phyloP scores from a whole-genome alignment of 1,284 basidiomycete genomes.

The Apiotrichum brassicae region DNA sequence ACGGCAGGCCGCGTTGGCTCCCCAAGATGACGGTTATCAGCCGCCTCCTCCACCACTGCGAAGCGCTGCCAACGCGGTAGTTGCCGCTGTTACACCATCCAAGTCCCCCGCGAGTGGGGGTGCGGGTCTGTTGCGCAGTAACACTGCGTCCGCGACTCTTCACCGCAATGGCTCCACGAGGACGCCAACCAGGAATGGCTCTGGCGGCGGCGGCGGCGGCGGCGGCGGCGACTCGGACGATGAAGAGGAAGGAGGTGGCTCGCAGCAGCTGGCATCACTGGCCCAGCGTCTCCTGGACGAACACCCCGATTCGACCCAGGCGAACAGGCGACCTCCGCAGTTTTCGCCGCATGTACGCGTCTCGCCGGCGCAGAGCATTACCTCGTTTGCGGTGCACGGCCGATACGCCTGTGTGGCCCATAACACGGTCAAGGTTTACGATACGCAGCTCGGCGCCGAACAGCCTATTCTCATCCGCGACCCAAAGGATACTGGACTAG shows the following conservation, averaged over 20 bases:
- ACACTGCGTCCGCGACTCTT: not conserved
- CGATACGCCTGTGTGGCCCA: slow-evolving; percentile 58
- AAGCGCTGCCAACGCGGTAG: not conserved
- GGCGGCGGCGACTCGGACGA: slow-evolving; percentile 26
- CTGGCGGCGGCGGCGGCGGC: too few species aligned
- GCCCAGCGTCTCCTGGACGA: slow-evolving; percentile 52
- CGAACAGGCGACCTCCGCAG: slow-evolving; percentile 69
- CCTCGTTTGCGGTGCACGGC: slow-evolving; percentile 57
- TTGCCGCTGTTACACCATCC: not conserved
- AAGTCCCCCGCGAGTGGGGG: not conserved
- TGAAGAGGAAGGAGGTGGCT: slow-evolving; percentile 22
- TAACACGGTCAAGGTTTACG: slow-evolving; percentile 58
- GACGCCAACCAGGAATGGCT: not conserved
- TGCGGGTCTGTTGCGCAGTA: not conserved
- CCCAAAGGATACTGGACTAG: slow-evolving; percentile 55
- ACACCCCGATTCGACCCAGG: slow-evolving; percentile 71
- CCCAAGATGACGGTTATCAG: not conserved
- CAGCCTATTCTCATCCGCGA: slow-evolving; percentile 53
- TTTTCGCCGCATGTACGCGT: slow-evolving; percentile 43
- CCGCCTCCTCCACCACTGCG: slow-evolving; percentile 23
- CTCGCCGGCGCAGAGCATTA: slow-evolving; percentile 46
- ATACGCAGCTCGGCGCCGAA: slow-evolving; percentile 37
- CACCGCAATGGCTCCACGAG: not conserved
- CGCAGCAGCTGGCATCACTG: slow-evolving; percentile 14
- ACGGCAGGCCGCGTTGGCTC: slow-evolving; percentile 3